These are phyloP conservation scores for Durio zibethinus DNA, from an alignment of 345 rosid species.

Conservation along the genomic window DNA sequence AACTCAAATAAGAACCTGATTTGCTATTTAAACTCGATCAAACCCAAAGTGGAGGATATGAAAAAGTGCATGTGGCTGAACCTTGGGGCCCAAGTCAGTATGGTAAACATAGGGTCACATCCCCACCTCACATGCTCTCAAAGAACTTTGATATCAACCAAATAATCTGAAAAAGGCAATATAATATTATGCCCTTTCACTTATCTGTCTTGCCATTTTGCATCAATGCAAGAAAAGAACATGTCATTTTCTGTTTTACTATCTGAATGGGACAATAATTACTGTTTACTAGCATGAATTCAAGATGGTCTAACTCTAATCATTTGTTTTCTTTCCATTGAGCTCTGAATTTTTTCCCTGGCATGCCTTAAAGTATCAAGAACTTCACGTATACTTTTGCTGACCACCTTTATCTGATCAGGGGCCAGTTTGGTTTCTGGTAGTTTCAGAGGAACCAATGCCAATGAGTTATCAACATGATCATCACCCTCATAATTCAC, in stretches of 20 bases:
- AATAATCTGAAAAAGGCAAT: too few relatives aligned
- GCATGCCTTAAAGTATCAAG: constrained; percentile 45
- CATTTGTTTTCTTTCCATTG: constrained; percentile 37
- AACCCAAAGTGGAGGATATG: not conserved
- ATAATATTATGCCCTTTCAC: not conserved
- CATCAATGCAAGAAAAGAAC: not conserved
- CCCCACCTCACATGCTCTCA: constrained; percentile 1
- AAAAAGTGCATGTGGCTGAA: not conserved
- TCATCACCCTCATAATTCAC: constrained; percentile 17
- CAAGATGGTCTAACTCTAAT: constrained; percentile 37
- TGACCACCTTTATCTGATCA: constrained; percentile 20
- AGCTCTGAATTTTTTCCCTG: constrained; percentile 36
- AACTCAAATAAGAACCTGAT: not conserved
- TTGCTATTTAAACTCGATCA: not conserved
- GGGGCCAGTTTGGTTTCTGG: constrained; percentile 14
- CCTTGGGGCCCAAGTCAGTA: not conserved
- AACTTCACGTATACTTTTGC: constrained; percentile 38
- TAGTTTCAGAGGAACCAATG: constrained; percentile 32
- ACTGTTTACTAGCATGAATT: constrained; percentile 15
- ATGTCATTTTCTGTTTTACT: constrained; percentile 3
- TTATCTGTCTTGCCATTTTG: not conserved
- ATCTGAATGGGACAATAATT: constrained; percentile 11
- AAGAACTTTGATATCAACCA: not conserved
- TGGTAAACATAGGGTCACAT: not conserved
- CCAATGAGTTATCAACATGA: constrained; percentile 38